These are phyloP conservation scores for Obelidium mucronatum DNA, from an alignment of 192 early-diverging fungal genomes.

Conservation along the genomic window DNA sequence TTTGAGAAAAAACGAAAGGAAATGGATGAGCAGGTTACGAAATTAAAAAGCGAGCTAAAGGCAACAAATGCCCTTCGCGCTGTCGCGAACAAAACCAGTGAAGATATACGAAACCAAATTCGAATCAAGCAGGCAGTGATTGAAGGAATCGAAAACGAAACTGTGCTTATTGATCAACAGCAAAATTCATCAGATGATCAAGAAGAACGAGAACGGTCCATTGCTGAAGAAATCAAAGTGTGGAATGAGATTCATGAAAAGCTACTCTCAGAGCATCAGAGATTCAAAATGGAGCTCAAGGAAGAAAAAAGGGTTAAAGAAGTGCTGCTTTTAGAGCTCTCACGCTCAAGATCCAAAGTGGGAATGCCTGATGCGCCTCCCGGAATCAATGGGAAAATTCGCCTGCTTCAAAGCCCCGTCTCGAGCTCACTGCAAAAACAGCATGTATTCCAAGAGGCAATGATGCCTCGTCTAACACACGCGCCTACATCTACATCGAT, in stretches of 20 bases:
- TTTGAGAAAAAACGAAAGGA: conserved; percentile 30
- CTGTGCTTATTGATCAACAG: neutral
- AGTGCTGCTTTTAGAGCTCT: conserved; percentile 32
- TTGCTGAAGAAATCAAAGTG: conserved; percentile 28
- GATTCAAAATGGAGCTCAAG: conserved; percentile 28
- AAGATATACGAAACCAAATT: conserved; percentile 24
- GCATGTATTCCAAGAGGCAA: too few species aligned
- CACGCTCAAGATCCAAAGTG: neutral
- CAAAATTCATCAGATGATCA: conserved; percentile 6
- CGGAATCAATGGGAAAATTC: neutral
- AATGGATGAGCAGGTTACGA: conserved; percentile 22
- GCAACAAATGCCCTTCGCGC: conserved; percentile 17
- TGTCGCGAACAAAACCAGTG: conserved; percentile 25
- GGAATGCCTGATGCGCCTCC: neutral
- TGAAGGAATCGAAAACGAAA: conserved; percentile 33
- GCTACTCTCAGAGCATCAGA: conserved; percentile 22
- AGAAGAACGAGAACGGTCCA: conserved; percentile 16
- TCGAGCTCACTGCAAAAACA: neutral
- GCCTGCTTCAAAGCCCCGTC: conserved; percentile 4
- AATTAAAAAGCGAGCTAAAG: conserved; percentile 29
- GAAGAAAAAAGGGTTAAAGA: conserved; percentile 39
- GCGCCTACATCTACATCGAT: neutral
- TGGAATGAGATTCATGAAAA: conserved; percentile 34
- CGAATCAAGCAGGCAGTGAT: conserved; percentile 35
- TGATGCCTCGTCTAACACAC: neutral